These are phyloP conservation scores for Paulownia fortunei DNA, from an alignment of 257 asterid genomes.

Conservation along the genomic window DNA sequence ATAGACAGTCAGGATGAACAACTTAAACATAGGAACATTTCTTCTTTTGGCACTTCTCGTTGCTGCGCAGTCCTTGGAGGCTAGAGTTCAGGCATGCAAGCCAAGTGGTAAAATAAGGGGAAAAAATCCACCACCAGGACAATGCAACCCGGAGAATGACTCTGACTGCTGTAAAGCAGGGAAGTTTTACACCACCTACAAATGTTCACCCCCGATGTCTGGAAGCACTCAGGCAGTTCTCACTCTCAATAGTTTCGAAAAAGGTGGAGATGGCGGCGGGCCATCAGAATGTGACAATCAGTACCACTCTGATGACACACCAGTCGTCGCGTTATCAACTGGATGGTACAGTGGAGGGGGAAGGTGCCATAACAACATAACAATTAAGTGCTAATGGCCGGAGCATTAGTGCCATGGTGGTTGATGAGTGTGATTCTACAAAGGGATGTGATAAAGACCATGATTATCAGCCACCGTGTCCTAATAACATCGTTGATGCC, in stretches of 20 bases:
- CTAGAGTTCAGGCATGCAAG: constrained; percentile 31
- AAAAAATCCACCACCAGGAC: constrained; percentile 28
- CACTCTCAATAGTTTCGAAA: constrained; percentile 44
- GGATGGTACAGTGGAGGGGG: constrained; percentile 48
- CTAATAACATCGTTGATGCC: constrained; percentile 49
- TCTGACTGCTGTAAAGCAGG: constrained; percentile 45
- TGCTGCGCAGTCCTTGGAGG: constrained; percentile 1
- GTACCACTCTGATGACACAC: constrained; percentile 46
- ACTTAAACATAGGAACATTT: background rate
- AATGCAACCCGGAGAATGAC: constrained; percentile 39
- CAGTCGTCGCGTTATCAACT: constrained; percentile 49
- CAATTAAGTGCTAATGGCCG: constrained; percentile 43
- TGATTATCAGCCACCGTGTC: constrained; percentile 54
- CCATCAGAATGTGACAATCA: constrained; percentile 49
- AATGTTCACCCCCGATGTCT: constrained; percentile 47
- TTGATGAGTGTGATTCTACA: constrained; percentile 59
- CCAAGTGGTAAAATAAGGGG: constrained; percentile 47
- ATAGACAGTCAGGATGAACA: constrained; percentile 9
- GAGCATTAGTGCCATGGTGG: constrained; percentile 53
- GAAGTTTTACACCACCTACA: constrained; percentile 40
- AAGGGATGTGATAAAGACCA: constrained; percentile 55
- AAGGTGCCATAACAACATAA: constrained; percentile 42
- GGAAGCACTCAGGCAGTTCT: constrained; percentile 42
- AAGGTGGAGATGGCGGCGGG: constrained; percentile 49
- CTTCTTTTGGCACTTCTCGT: constrained; percentile 20